Base-by-base conservation (phyloP, 768 basidiomycete species). In the Terana coerulea region DNA sequence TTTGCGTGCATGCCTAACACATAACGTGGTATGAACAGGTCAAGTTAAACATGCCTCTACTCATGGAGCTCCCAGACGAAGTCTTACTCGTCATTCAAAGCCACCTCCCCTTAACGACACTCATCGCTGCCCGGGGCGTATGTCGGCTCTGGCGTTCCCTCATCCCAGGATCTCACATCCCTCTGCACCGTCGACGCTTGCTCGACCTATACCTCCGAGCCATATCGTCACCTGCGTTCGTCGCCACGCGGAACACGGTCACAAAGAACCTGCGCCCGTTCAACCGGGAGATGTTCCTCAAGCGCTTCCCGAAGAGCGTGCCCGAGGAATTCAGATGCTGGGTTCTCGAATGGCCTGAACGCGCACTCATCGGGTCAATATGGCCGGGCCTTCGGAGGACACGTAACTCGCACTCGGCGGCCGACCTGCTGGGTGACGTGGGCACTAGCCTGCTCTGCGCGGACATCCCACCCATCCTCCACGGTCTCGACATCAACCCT, bases 341-440 rank as follows among this genome's bases (percentile, higher is more conserved):
- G 62, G 42, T 65, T 1, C 53, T 56, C 33, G 64, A 65, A 43
- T 64, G 64, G 64, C 64, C 64, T 14, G 61, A 36, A n/a, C 41
- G 48, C 14, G 61, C 61, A 10, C 57, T 50, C 8, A 47, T 62
- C 11, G 59, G 47, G 0, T 26, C 52, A 12, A 24, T 47, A 28
- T 65, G 62, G 59, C 64, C 62, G 2, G 63, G 59, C 17, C 42
- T 62, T 15, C 50, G 50, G 5, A n/a, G 14, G 8, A 25, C n/a
- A 29, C 24, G 47, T 24, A 46, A 26, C 22, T 30, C 19, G 36
- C 40, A 50, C 53, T 19, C 42, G 26, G 33, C 34, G 19, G 31
- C 40, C 22, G n/a, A 17, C 41, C 50, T 44, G 3, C 1, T 35
- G 2, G 15, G 7, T 21, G 42, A 34, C 33, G 5, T 39, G 8